Evolutionary conservation across 2,329 filamentous ascomycete genomes (phyloP).

Genomic region (Hypoxylon sp.): DNA sequence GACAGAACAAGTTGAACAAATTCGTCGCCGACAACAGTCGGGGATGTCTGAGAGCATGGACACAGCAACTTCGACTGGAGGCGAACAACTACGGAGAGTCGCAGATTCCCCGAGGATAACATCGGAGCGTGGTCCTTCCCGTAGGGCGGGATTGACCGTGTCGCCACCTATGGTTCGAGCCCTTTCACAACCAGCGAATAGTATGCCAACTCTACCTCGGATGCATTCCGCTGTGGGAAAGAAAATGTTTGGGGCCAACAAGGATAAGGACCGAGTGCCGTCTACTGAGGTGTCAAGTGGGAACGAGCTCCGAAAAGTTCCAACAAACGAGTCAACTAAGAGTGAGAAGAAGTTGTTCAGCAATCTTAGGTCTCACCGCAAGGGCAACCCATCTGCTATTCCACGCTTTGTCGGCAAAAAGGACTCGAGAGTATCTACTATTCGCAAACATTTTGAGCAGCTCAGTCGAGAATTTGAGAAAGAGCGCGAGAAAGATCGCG

Average conservation of each 20-base stretch:
- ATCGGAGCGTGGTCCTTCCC: slow-evolving; percentile 58
- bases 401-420: slow-evolving; percentile 86
- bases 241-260: slow-evolving; percentile 53
- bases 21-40: slow-evolving; percentile 65
- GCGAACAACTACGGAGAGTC: slow-evolving; percentile 32
- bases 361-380: slow-evolving; percentile 74
- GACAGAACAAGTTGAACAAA: slow-evolving; percentile 56
- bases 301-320: slow-evolving; percentile 53
- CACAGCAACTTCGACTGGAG: slow-evolving; percentile 44
- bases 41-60: slow-evolving; percentile 53
- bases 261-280: slow-evolving; percentile 51
- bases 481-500: slow-evolving; percentile 88
- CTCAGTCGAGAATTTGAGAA: slow-evolving; percentile 97
- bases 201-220: slow-evolving; percentile 60
- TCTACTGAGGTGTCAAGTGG: slow-evolving; percentile 49
- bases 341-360: slow-evolving; percentile 78
- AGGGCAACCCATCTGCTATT: slow-evolving; percentile 80
- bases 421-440: slow-evolving; percentile 86
- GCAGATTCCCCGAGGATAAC: slow-evolving; percentile 45
- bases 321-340: slow-evolving; percentile 61
- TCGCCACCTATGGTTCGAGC: slow-evolving; percentile 70
- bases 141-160: slow-evolving; percentile 62
- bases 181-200: slow-evolving; percentile 64
- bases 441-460: slow-evolving; percentile 97
- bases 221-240: slow-evolving; percentile 63